phyloP scores from a whole-genome alignment of 2,329 filamentous ascomycete species.

The Calonectria fujianensis region DNA sequence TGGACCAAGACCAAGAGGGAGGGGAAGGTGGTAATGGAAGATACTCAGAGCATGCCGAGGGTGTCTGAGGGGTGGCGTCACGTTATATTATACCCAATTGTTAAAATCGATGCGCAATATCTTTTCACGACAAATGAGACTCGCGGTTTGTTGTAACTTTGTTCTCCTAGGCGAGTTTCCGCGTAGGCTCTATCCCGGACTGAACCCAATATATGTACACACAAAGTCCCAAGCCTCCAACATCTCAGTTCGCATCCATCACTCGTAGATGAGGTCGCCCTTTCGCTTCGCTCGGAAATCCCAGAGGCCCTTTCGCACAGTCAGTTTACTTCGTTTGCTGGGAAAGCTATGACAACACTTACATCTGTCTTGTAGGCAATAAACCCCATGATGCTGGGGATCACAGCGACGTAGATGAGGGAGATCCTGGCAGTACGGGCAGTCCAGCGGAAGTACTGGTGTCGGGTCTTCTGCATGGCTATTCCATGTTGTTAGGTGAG shows the following conservation, averaged over 20 bases:
- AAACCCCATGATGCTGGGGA: conserved; percentile 83
- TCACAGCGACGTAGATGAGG: conserved; percentile 83
- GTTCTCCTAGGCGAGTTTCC: conserved; percentile 46
- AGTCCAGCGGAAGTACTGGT: conserved; percentile 98
- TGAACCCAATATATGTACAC: conserved; percentile 67
- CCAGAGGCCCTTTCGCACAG: conserved; percentile 82
- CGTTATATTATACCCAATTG: conserved; percentile 56
- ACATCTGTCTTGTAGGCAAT: conserved; percentile 90
- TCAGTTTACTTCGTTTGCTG: conserved; percentile 47
- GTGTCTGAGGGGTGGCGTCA: conserved; percentile 40
- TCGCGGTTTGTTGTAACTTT: conserved; percentile 35
- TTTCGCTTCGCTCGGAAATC: conserved; percentile 90
- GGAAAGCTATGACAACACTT: conserved; percentile 71
- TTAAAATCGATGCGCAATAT: conserved; percentile 25
- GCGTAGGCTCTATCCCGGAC: conserved; percentile 55
- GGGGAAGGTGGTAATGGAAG: conserved; percentile 55
- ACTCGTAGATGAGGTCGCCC: conserved; percentile 90
- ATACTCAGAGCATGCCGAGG: conserved; percentile 15
- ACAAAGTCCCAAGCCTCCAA: conserved; percentile 54
- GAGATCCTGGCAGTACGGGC: conserved; percentile 86
- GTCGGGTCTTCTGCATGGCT: conserved; percentile 90
- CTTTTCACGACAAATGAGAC: conserved; percentile 38
- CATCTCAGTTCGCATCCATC: conserved; percentile 66
- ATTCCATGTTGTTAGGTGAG: conserved; percentile 53
- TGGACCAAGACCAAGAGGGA: conserved; percentile 53